A percentile compares a stretch with the other conserved stretches of the same genome.
Evolutionary conservation across 139 green algal genomes (phyloP).

Genomic region (Tetraselmis chui): DNA sequence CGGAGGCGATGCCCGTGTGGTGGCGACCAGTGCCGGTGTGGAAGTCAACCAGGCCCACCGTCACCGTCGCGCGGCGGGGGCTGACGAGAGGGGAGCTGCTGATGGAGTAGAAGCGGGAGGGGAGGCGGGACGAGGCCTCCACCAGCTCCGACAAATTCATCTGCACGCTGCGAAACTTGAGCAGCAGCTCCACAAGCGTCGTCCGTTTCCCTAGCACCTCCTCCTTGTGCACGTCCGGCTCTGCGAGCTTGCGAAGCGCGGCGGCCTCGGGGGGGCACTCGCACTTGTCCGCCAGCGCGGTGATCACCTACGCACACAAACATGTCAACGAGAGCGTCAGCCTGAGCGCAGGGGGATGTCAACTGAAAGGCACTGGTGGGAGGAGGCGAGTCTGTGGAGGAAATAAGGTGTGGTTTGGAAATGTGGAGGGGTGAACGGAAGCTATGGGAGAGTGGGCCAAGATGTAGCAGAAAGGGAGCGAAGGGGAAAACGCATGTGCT

Average conservation of each 20-base stretch:
- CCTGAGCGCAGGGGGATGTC: no score
- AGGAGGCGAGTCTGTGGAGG: no score
- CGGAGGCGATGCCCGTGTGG: constrained; percentile 7
- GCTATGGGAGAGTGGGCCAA: no score
- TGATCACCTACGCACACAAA: neutral
- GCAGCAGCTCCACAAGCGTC: constrained; percentile 19
- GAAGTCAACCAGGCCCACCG: constrained; percentile 13
- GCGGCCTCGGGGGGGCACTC: constrained; percentile 18
- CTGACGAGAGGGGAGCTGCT: neutral
- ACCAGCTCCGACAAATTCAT: constrained; percentile 4
- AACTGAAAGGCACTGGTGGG: no score
- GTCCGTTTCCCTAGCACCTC: constrained; percentile 2
- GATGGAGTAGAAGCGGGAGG: constrained; percentile 6
- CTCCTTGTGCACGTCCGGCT: constrained; percentile 13
- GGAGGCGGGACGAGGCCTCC: constrained; percentile 11
- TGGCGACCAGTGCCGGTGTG: neutral
- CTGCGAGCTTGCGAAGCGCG: neutral
- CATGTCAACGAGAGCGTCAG: no score
- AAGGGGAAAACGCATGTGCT: no score
- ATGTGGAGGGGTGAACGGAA: no score
- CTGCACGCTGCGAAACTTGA: neutral
- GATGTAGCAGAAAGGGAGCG: no score
- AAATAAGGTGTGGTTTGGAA: no score
- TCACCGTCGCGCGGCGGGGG: constrained; percentile 11
- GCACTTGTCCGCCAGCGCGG: constrained; percentile 2